Conservation (phyloP, 2,329 filamentous ascomycete species). For the Akanthomyces muscarius region DNA sequence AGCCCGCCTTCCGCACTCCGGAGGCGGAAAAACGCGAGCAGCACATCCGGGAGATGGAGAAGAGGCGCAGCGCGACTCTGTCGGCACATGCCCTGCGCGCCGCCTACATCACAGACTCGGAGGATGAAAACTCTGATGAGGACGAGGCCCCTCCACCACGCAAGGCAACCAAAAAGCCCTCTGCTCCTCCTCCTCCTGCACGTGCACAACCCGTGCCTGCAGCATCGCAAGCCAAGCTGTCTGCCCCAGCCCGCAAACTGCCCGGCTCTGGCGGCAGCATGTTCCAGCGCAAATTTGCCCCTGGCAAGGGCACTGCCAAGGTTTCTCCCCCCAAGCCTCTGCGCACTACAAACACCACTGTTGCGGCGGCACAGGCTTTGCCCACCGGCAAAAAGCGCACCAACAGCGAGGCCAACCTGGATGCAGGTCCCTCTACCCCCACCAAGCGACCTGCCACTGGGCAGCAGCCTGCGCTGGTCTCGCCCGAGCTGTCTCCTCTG, state of each 20-base stretch:
- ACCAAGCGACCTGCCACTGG: conserved; percentile 40
- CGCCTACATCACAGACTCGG: conserved; percentile 40
- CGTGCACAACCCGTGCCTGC: neutral
- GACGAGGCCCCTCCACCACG: conserved; percentile 4
- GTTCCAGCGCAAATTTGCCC: conserved; percentile 17
- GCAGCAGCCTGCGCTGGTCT: conserved; percentile 31
- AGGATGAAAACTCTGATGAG: conserved; percentile 33
- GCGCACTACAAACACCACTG: conserved; percentile 16
- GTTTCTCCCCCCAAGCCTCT: neutral
- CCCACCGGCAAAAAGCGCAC: conserved; percentile 19
- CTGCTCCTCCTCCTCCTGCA: neutral
- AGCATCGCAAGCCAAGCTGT: conserved; percentile 4
- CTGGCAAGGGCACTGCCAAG: neutral
- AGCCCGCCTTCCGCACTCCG: conserved; percentile 31
- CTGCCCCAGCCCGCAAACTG: neutral
- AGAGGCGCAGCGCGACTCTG: conserved; percentile 23
- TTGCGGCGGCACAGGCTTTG: conserved; percentile 18
- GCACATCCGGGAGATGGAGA: conserved; percentile 24
- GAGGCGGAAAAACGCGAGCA: conserved; percentile 22
- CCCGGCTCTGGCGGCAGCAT: conserved; percentile 5
- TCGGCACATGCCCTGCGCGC: conserved; percentile 33
- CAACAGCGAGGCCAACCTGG: neutral
- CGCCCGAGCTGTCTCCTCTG: neutral
- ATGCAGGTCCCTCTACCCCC: neutral
- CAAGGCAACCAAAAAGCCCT: neutral